Evolutionary conservation across 257 asterid species (phyloP).

Genomic region (Forsythia suspensa): DNA sequence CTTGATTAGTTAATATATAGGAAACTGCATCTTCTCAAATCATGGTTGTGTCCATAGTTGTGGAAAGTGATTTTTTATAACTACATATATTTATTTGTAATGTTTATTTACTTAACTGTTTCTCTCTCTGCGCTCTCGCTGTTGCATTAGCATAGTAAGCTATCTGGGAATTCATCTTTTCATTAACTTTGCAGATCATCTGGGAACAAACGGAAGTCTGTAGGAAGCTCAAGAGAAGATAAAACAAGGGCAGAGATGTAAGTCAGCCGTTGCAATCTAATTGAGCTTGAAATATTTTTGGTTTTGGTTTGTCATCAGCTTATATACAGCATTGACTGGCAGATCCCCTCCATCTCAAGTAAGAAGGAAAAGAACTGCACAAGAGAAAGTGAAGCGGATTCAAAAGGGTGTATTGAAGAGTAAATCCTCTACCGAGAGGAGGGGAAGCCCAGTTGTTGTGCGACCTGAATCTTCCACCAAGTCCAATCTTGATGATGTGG

Average conservation of each 20-base stretch:
- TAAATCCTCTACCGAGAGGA: constrained; percentile 42
- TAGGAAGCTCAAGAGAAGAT: constrained; percentile 45
- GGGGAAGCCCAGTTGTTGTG: constrained; percentile 39
- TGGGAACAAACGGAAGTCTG: constrained; percentile 47
- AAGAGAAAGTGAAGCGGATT: constrained; percentile 49
- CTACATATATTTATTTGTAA: not conserved
- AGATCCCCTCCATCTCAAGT: constrained; percentile 67
- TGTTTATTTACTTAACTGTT: not conserved
- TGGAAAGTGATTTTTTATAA: not conserved
- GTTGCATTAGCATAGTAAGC: not conserved
- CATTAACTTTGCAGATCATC: constrained; percentile 56
- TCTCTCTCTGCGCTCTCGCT: not conserved
- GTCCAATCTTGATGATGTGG: constrained; percentile 35
- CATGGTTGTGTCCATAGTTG: not conserved
- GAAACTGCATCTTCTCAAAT: not conserved
- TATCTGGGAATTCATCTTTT: not conserved
- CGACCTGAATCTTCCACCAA: constrained; percentile 35
- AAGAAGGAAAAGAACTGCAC: constrained; percentile 78
- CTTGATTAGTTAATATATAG: not conserved
- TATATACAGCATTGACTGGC: constrained; percentile 35
- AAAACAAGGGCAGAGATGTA: constrained; percentile 50
- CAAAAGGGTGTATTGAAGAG: constrained; percentile 42
- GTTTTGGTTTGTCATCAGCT: constrained; percentile 22
- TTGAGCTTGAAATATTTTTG: constrained; percentile 19
- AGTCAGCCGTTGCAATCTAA: constrained; percentile 35